phyloP scores from a whole-genome alignment of 345 rosid genomes.

The Gossypium rotundifolium region DNA sequence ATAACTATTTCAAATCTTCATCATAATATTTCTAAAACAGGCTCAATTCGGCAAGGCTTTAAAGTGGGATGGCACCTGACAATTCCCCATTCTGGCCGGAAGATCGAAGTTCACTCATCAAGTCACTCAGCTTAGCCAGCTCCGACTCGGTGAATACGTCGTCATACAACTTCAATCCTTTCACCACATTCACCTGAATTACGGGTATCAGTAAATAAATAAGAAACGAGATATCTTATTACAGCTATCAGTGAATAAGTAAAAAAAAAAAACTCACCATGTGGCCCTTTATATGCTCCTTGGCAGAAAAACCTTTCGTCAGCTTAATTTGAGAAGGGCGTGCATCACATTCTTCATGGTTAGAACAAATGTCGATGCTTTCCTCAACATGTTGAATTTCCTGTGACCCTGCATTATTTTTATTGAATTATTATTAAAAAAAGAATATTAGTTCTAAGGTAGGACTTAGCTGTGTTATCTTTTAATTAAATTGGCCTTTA shows the following conservation, averaged over 20 bases:
- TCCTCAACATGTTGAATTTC: slow-evolving; percentile 45
- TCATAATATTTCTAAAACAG: slow-evolving; percentile 5
- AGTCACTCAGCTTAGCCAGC: slow-evolving; percentile 60
- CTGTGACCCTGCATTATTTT: slow-evolving; percentile 52
- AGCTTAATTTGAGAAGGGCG: slow-evolving; percentile 55
- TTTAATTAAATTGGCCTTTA: not conserved
- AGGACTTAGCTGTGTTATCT: not conserved
- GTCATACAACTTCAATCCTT: slow-evolving; percentile 85
- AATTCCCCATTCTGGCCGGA: slow-evolving; percentile 85
- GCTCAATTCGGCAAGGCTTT: slow-evolving; percentile 12
- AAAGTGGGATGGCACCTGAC: slow-evolving; percentile 41
- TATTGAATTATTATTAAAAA: too few species aligned
- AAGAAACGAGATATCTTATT: not conserved
- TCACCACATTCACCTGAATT: slow-evolving; percentile 88
- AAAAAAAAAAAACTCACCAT: slow-evolving; percentile 52
- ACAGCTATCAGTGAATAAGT: slow-evolving; percentile 21
- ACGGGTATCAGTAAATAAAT: slow-evolving; percentile 22
- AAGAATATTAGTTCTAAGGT: not conserved
- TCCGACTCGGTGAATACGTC: slow-evolving; percentile 58
- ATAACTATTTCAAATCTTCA: slow-evolving; percentile 10
- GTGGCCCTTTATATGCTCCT: slow-evolving; percentile 83
- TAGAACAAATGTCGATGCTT: slow-evolving; percentile 42
- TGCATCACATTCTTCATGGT: slow-evolving; percentile 58
- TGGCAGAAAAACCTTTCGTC: slow-evolving; percentile 80
- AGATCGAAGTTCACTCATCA: slow-evolving; percentile 49